These are phyloP conservation scores for Spergularia marina DNA, from an alignment of 148 eudicot species.

Conservation along the genomic window DNA sequence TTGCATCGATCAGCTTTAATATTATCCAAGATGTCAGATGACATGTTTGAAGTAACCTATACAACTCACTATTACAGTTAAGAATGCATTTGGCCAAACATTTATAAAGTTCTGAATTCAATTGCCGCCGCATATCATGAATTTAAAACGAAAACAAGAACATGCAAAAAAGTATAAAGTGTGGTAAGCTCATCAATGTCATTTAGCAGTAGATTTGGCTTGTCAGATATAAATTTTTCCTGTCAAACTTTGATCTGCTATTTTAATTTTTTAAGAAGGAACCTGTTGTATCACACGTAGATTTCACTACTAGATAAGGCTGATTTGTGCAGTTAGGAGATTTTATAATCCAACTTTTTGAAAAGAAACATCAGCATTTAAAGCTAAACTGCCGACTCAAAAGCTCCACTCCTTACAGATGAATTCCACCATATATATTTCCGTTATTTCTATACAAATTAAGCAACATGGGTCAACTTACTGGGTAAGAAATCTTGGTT, in stretches of 20 bases:
- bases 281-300: too few species aligned
- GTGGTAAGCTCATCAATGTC: neutral
- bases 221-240: neutral
- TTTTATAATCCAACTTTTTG: neutral
- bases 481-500: conserved; percentile 9
- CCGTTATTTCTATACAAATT: neutral
- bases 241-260: too few species aligned
- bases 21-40: too few species aligned
- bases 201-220: neutral
- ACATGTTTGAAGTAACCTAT: too few species aligned
- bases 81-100: neutral
- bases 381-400: conserved; percentile 6
- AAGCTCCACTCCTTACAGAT: neutral
- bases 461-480: conserved; percentile 11
- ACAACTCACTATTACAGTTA: too few species aligned
- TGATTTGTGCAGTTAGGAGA: neutral
- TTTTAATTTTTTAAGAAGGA: too few species aligned
- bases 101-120: too few species aligned
- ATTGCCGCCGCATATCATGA: too few species aligned
- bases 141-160: neutral
- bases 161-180: neutral
- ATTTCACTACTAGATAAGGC: neutral
- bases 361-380: neutral
- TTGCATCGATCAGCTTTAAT: too few species aligned
- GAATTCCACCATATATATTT: neutral